These are phyloP conservation scores for Cornus suecica DNA, from an alignment of 148 eudicot genomes.

Conservation along the genomic window DNA sequence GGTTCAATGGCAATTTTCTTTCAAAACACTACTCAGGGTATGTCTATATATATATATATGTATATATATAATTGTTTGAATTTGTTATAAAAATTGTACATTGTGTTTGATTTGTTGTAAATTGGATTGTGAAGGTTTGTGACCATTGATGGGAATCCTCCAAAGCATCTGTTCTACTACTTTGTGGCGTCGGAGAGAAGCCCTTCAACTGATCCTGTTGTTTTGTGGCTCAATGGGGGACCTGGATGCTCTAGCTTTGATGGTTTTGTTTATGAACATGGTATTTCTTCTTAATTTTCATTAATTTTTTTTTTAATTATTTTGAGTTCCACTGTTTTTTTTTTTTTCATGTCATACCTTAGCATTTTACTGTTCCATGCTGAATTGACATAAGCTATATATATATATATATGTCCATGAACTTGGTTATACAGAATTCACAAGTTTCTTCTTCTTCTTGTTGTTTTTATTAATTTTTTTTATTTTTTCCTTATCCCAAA, in stretches of 20 bases:
- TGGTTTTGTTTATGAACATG: slow-evolving; percentile 33
- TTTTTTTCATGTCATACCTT: too few relatives aligned
- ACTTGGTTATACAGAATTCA: too few relatives aligned
- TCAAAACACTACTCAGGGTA: slow-evolving; percentile 53
- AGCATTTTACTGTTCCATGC: too few relatives aligned
- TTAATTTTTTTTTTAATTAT: too few relatives aligned
- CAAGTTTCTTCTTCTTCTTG: too few relatives aligned
- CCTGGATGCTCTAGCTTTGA: slow-evolving; percentile 59
- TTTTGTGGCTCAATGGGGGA: slow-evolving; percentile 59
- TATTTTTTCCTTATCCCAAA: too few relatives aligned
- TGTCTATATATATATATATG: background rate
- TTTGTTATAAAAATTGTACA: too few relatives aligned
- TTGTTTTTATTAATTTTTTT: too few relatives aligned
- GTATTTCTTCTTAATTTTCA: background rate
- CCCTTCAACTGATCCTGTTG: slow-evolving; percentile 44
- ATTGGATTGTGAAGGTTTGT: slow-evolving; percentile 37
- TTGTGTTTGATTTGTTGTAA: background rate
- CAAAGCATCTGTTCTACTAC: slow-evolving; percentile 48
- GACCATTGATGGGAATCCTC: slow-evolving; percentile 39
- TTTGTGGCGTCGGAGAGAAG: slow-evolving; percentile 46
- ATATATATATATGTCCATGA: too few relatives aligned
- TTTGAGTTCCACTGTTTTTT: too few relatives aligned
- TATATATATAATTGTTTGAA: background rate
- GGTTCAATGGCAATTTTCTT: slow-evolving; percentile 41
- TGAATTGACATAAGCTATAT: too few relatives aligned